Evolutionary conservation across 176 grass and related monocot species (phyloP), one percentile per base, ranked within the genome.

Genomic region (Oryza glaberrima): DNA sequence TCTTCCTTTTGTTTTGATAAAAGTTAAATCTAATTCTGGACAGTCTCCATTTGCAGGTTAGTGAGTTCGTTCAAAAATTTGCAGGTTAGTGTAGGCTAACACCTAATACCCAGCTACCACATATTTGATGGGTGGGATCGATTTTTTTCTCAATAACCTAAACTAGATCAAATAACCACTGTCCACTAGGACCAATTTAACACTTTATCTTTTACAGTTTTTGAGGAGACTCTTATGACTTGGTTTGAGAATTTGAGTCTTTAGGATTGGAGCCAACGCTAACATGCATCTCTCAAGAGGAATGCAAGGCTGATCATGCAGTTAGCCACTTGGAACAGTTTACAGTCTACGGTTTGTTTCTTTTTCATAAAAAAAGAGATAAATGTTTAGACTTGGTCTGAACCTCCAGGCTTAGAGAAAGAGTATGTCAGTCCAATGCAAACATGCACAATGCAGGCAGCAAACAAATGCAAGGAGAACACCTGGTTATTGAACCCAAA

Each of bases 1-100:
- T 35, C 5, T 78, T 82, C 22, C 7, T 72, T 82, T 82, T 70
- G 43, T 44, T 44, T 44, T 28, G n/a, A 26, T 72, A 72, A 15
- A 38, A 72, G 49, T 60, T 19, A 56, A 60, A 72, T 48, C 67
- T 35, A 58, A 67, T n/a, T 23, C 47, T 8, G 51, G 32, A 71
- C 19, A 38, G 25, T 26, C 1, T 70, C 34, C 6, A 69, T 41
- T 10, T 78, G 48, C 30, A 56, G 40, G 40, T 38, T 38, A 38
- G 36, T 6, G 35, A 36, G 35, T 36, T 36, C 35, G 35, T 36
- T 36, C 3, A 36, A 36, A 36, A 36, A 36, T 36, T 36, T 36
- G 35, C 35, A 36, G n/a, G 25, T 11, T 54, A 40, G 34, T 51
- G 28, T 6, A 80, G 43, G 28, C 0, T n/a, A 56, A 6, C 32